Evolutionary conservation across 306 rosid species (phyloP).

Genomic region (Abrus pulchellus): DNA sequence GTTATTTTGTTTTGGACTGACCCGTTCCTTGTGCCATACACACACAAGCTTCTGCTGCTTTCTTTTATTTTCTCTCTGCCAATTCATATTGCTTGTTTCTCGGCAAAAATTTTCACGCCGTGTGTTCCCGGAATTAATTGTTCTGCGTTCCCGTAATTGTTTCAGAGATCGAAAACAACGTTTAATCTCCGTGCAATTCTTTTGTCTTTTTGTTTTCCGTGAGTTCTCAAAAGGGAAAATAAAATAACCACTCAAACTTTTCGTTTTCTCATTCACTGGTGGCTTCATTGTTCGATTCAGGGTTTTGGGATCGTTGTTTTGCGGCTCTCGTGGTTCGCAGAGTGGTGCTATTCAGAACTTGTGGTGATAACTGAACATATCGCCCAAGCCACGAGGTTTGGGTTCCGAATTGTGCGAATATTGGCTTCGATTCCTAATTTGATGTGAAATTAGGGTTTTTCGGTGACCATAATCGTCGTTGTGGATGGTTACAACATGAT

Average conservation of each 20-base stretch:
- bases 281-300: slow-evolving; percentile 38
- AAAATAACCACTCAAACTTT: neutral
- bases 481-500: slow-evolving; percentile 66
- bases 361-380: neutral
- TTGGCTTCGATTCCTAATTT: slow-evolving; percentile 15
- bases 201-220: neutral
- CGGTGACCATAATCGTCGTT: neutral
- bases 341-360: slow-evolving; percentile 11
- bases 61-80: slow-evolving; percentile 22
- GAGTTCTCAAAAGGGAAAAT: neutral
- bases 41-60: slow-evolving; percentile 39
- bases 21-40: slow-evolving; percentile 29
- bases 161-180: slow-evolving; percentile 28
- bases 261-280: neutral
- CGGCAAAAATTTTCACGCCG: slow-evolving; percentile 23
- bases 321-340: neutral
- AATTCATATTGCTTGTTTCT: slow-evolving; percentile 51
- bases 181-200: slow-evolving; percentile 4
- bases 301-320: slow-evolving; percentile 16
- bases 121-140: slow-evolving; percentile 12
- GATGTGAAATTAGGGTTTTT: slow-evolving; percentile 72
- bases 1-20: slow-evolving; percentile 30
- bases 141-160: neutral
- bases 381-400: slow-evolving; percentile 28
- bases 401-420: slow-evolving; percentile 39